These are phyloP conservation scores for Fusarium illudens DNA, from an alignment of 2,329 filamentous ascomycete genomes.

Conservation along the genomic window DNA sequence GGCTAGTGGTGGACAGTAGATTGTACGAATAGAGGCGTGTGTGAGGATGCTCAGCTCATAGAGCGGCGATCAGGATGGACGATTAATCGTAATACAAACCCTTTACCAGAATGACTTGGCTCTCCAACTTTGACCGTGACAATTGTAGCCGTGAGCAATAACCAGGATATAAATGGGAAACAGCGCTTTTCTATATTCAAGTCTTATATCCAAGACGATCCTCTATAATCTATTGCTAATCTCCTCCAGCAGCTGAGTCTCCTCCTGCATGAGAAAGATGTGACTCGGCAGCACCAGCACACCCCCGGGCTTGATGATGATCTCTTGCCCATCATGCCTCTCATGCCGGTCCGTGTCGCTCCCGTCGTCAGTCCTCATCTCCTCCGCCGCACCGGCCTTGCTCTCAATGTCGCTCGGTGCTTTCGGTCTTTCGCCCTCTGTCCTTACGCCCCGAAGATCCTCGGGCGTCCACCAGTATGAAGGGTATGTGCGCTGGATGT, in stretches of 20 bases:
- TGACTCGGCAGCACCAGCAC: slow-evolving; percentile 47
- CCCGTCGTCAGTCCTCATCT: slow-evolving; percentile 22
- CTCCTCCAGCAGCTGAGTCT: slow-evolving; percentile 48
- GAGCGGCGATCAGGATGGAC: not conserved
- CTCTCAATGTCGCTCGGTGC: slow-evolving; percentile 22
- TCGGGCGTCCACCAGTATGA: slow-evolving; percentile 74
- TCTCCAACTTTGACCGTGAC: not conserved
- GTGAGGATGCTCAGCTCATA: not conserved
- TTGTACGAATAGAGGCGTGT: not conserved
- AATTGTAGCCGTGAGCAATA: not conserved
- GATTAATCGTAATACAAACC: not conserved
- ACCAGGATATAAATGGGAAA: not conserved
- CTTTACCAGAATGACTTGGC: not conserved
- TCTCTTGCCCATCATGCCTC: slow-evolving; percentile 35
- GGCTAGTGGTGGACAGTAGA: no score
- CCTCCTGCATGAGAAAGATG: slow-evolving; percentile 50
- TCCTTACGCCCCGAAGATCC: slow-evolving; percentile 28
- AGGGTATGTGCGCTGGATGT: slow-evolving; percentile 72
- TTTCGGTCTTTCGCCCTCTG: slow-evolving; percentile 1
- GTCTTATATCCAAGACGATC: not conserved
- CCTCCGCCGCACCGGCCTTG: slow-evolving; percentile 18
- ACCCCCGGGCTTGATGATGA: slow-evolving; percentile 48
- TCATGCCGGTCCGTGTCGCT: slow-evolving; percentile 25
- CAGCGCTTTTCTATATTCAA: not conserved
- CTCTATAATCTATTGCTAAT: slow-evolving; percentile 47